Evolutionary conservation across 75 land plant species (phyloP), one percentile per base, ranked within the genome.

Genomic region (Cupressus sempervirens): DNA sequence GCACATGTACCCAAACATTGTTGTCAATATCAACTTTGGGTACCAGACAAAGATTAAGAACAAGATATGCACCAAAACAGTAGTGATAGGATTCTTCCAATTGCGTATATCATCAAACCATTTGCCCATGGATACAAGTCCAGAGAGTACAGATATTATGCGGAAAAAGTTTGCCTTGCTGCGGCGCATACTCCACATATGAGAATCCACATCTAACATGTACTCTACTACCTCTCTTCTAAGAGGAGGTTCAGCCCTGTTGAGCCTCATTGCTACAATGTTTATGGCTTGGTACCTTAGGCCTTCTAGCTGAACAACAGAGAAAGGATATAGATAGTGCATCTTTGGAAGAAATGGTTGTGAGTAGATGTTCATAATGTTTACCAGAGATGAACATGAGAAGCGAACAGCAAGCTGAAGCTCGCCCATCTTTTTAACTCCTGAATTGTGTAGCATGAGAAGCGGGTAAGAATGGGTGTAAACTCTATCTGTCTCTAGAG

Each of bases 391-490:
- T 4, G 92, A 82, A 72, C 87, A 87, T 11, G 93, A 90, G 90
- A 94, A 93, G 26, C 96, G 76, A 35, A 94, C 81, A 1, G 92
- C 95, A 8, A 94, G 86, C 53, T 93, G 89, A 40, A 94, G 89
- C 82, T 94, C 93, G 3, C 95, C 94, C 93, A 91, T 89, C 80
- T 93, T 94, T 88, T 94, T 94, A 73, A 94, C 91, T n/a, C 95
- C 95, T 12, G 88, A 85, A n/a, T 86, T 89, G 46, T 88, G 91
- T 2, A 94, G 90, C 46, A 93, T 90, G 43, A 94, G 86, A 35
- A 94, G 93, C 1, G 95, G 95, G 73, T 91, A 92, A 16, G 92
- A 88, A 84, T 91, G 86, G 23, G 92, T 93, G 86, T 93, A 93
- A 43, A 91, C 86, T 20, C 89, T 80, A 26, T 92, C 91, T 36